These are phyloP conservation scores for Puccinia coronata DNA, from an alignment of 1,284 basidiomycete species.

Conservation along the genomic window DNA sequence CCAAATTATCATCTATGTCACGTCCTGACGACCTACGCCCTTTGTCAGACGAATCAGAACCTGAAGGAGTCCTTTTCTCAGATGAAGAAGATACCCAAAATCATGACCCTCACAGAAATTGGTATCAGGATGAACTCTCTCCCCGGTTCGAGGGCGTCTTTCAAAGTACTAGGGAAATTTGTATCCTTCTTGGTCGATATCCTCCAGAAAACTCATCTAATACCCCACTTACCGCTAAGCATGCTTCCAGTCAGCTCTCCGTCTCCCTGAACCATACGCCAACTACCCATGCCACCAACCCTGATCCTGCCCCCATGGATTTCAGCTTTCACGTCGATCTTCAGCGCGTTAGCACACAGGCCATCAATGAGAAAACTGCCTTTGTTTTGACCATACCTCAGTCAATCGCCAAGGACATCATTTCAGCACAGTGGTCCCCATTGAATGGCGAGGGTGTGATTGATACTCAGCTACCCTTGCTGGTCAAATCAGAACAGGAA, in stretches of 20 bases:
- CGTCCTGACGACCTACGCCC: constrained; percentile 21
- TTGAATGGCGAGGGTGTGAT: constrained; percentile 40
- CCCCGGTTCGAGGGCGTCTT: constrained; percentile 44
- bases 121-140: constrained; percentile 41
- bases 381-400: constrained; percentile 39
- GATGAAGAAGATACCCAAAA: constrained; percentile 28
- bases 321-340: constrained; percentile 34
- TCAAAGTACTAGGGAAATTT: constrained; percentile 41
- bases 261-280: constrained; percentile 36
- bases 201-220: neutral
- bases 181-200: constrained; percentile 12
- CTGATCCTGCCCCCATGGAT: constrained; percentile 6
- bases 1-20: constrained; percentile 17
- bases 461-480: constrained; percentile 27
- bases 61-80: constrained; percentile 31
- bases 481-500: neutral
- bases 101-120: neutral
- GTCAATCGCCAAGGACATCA: constrained; percentile 9
- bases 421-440: constrained; percentile 40
- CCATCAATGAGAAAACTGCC: constrained; percentile 15
- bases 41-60: constrained; percentile 48
- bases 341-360: neutral
- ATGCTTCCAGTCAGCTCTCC: constrained; percentile 8
- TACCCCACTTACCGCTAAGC: constrained; percentile 28
- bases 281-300: neutral